Base-by-base conservation (phyloP, 1,284 basidiomycete genomes). In the Ustilago esculenta region DNA sequence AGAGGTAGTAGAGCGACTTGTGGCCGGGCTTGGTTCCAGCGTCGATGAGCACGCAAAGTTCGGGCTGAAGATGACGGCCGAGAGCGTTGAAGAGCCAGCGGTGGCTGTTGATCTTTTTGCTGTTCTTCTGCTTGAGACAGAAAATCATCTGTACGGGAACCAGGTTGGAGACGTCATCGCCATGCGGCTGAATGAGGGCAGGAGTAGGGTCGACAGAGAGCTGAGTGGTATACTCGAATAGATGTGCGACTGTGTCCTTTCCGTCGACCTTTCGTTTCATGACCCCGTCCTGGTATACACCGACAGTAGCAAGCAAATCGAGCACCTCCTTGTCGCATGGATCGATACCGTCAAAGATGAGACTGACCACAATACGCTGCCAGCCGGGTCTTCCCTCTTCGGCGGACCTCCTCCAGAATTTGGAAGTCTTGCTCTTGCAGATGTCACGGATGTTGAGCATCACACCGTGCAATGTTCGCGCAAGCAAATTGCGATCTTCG, bases 371-470 rank as follows among this genome's bases (percentile, higher is more conserved):
- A 75, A 98, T 96, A 73, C 88, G 89, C 82, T 97, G 92, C 95
- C 95, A 98, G 15, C 75, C 78, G 85, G 76, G 72, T 15, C 64
- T 45, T 48, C 92, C 94, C 76, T 93, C 92, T 83, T 97, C 94
- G 90, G 79, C 82, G 20, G 73, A 76, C 17, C 75, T 53, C n/a
- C 73, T 48, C 76, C 81, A 97, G 85, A 92, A 98, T 82, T 95
- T 95, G 64, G 92, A 94, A 77, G 82, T 89, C 82, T 94, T 95
- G 43, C 92, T 94, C 84, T 92, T 94, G 87, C 93, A 96, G 71
- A 98, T 98, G 78, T 98, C 94, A 73, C 94, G 91, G 70, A 98
- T 95, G 83, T 98, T 98, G 73, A 94, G 84, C 94, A 98, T 97
- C 79, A 98, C 90, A 67, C 92, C 92, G 78, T 97, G 93, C 41